Conservation (phyloP, 495 filamentous ascomycete genomes). For the Penicillium atrosanguineum region DNA sequence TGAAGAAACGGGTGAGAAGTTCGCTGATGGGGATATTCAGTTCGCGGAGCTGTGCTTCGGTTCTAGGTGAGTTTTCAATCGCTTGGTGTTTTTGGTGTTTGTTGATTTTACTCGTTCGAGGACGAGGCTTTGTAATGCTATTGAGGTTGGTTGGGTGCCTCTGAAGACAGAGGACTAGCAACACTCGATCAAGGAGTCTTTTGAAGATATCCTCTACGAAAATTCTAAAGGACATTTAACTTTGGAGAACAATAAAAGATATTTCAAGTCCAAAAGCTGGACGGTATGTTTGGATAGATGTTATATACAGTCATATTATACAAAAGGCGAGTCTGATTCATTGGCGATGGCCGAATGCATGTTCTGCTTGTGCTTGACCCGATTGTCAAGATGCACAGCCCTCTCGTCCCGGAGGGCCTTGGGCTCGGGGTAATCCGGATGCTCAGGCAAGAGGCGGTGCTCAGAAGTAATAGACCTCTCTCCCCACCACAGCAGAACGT, state of each 20-base stretch:
- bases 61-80: no score
- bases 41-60: no score
- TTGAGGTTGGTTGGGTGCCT: no score
- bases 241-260: background rate
- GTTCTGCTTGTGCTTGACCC: background rate
- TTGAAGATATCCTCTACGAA: no score
- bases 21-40: no score
- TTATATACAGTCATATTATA: background rate
- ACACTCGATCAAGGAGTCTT: no score
- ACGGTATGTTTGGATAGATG: background rate
- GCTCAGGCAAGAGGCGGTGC: background rate
- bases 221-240: no score
- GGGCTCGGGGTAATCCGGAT: background rate
- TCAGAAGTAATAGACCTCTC: background rate
- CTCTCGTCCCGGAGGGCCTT: background rate
- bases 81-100: no score
- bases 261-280: background rate
- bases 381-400: background rate
- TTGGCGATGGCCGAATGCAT: background rate
- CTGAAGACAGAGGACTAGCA: no score
- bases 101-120: no score
- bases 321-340: background rate
- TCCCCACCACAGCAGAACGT: conserved; percentile 8
- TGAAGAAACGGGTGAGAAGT: no score
- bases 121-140: no score